Base-by-base conservation (phyloP, 176 grass and related monocot species). In the Stipa capillata region DNA sequence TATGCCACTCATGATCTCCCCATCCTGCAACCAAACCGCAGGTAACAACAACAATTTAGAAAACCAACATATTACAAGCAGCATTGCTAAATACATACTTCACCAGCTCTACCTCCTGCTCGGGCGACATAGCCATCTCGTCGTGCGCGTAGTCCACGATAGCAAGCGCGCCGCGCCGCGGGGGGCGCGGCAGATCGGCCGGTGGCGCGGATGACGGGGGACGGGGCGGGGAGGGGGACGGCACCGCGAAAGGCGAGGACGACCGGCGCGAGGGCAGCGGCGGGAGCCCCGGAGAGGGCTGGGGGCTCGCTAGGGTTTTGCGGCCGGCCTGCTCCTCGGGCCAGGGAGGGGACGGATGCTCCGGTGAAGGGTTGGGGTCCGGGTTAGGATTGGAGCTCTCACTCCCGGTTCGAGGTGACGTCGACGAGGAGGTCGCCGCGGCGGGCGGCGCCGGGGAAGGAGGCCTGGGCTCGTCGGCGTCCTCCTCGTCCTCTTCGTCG, bases 81-180 rank as follows among this genome's bases (percentile, higher is more conserved):
- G 63, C 8, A 52, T 49, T 41, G 55, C 14, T 52, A 63, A 91
- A 20, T 67, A 87, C 79, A 73, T 65, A 86, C 79, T 59, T 82
- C 64, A 68, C 35, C n/a, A 12, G 69, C 10, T 87, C 41, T 83
- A 89, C 90, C 90, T 92, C 80, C 77, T 80, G 85, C 60, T 97
- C 90, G 25, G 94, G 94, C 48, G 94, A 97, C 83, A 97, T 86
- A 12, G 86, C 91, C 70, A 62, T 83, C 86, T 97, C 94, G 61
- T 97, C 94, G 31, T 97, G 94, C 29, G 65, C 91, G 81, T 97
- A 97, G 87, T 97, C 94, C 72, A 97, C 94, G 39, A 93, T 97
- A 15, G 81, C 85, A 63, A 97, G 90, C 14, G 84, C 48, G 5
- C 85, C 90, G 33, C 71, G 85, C 25, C 54, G 83, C 8, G 72